Conservation (phyloP, 2,329 filamentous ascomycete species). For the Trichoderma atroviride region DNA sequence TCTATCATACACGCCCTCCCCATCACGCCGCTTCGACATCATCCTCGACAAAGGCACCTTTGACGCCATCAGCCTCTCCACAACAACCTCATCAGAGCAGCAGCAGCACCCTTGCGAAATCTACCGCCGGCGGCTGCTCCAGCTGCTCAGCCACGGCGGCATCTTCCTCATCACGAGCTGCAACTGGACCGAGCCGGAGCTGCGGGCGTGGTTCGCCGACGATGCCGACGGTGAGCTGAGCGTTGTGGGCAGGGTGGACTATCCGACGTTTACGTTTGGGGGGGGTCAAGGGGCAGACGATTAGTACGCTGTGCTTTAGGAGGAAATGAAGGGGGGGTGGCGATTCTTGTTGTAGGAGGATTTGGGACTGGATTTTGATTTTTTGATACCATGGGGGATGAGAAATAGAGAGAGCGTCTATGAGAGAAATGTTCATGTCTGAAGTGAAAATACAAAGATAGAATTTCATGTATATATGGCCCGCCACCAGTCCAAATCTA, state of each 20-base stretch:
- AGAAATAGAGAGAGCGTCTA: not conserved
- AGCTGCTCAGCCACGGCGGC: conserved; percentile 69
- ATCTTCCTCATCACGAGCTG: conserved; percentile 89
- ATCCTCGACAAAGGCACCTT: conserved; percentile 99
- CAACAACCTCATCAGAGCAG: conserved; percentile 42
- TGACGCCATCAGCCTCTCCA: conserved; percentile 83
- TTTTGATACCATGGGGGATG: not conserved
- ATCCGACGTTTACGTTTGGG: conserved; percentile 86
- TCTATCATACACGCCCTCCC: not conserved
- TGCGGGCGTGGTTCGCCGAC: conserved; percentile 74
- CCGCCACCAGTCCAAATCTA: too few relatives aligned
- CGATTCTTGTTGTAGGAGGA: too few relatives aligned
- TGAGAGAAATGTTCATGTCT: not conserved
- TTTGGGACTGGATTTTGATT: not conserved
- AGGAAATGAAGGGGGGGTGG: not conserved
- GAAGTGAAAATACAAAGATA: not conserved
- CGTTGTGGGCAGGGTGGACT: conserved; percentile 71
- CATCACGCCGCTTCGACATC: conserved; percentile 73
- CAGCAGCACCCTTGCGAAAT: conserved; percentile 65
- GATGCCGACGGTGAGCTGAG: conserved; percentile 53
- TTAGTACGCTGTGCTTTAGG: conserved; percentile 80
- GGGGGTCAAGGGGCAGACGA: conserved; percentile 82
- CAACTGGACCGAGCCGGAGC: conserved; percentile 94
- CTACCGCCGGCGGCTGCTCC: conserved; percentile 70
- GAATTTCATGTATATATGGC: not conserved